A percentile compares a stretch with the other conserved stretches of the same genome.
phyloP scores from a whole-genome alignment of 371 early-diverging fungal genomes.

The Rhizopus arrhizus region DNA sequence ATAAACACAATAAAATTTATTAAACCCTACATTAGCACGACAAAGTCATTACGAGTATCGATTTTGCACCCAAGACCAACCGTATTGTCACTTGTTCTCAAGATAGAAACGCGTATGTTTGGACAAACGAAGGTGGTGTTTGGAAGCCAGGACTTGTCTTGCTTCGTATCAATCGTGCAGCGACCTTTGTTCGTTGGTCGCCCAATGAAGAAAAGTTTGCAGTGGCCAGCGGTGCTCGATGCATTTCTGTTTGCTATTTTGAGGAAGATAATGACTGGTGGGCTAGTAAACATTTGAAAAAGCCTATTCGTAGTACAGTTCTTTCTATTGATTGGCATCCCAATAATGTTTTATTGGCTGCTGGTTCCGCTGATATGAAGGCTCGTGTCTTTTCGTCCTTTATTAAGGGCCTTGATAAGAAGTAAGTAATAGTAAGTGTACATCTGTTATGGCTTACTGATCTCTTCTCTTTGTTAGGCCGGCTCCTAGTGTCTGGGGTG shows the following conservation, averaged over 20 bases:
- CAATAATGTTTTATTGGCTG: constrained; percentile 92
- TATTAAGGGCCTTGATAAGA: constrained; percentile 93
- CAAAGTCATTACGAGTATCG: constrained; percentile 92
- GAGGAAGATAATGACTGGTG: constrained; percentile 97
- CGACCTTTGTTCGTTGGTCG: constrained; percentile 95
- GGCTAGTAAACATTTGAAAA: constrained; percentile 93
- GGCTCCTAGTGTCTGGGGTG: constrained; percentile 86
- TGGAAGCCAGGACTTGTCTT: constrained; percentile 96
- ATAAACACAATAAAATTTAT: background rate
- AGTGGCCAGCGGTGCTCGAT: constrained; percentile 89
- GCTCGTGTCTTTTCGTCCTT: constrained; percentile 95
- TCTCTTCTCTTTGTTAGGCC: constrained; percentile 49
- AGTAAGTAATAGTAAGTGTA: constrained; percentile 43
- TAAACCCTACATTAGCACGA: constrained; percentile 72
- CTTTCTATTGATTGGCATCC: constrained; percentile 96
- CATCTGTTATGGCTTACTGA: background rate
- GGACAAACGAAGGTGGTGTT: constrained; percentile 74
- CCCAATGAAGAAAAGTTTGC: constrained; percentile 98
- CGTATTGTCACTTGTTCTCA: constrained; percentile 96
- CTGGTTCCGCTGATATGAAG: constrained; percentile 94
- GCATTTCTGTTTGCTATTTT: constrained; percentile 93
- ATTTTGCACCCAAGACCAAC: constrained; percentile 96
- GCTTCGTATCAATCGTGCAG: constrained; percentile 94
- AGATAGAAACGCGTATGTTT: constrained; percentile 98
- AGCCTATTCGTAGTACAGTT: constrained; percentile 91